Conservation (phyloP, 2,329 filamentous ascomycete species). For the Monosporascus sp. region DNA sequence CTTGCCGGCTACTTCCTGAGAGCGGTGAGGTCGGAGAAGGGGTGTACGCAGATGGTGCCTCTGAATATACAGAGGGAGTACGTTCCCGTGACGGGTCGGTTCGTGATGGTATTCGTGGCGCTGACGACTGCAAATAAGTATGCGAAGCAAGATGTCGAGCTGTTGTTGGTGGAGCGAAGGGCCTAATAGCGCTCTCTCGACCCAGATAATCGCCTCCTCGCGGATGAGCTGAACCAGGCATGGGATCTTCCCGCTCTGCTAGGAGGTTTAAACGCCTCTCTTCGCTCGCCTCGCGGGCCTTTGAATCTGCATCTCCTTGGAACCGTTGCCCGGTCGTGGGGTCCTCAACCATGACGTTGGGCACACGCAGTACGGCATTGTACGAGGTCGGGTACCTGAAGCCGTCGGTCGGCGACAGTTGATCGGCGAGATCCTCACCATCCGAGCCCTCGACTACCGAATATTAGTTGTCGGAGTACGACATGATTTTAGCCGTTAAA, state of each 20-base stretch:
- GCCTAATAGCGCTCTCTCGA: slow-evolving; percentile 9
- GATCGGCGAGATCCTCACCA: slow-evolving; percentile 27
- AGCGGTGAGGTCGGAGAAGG: slow-evolving; percentile 28
- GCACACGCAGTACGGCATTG: slow-evolving; percentile 36
- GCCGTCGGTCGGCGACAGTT: slow-evolving; percentile 47
- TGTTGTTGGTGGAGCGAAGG: slow-evolving; percentile 7
- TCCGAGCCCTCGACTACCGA: slow-evolving; percentile 30
- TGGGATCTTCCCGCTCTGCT: slow-evolving; percentile 1
- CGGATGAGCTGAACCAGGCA: slow-evolving; percentile 10
- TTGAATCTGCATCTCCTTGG: slow-evolving; percentile 31
- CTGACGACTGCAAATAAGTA: slow-evolving; percentile 22
- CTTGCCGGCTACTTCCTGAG: slow-evolving; percentile 8
- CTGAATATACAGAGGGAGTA: slow-evolving; percentile 27
- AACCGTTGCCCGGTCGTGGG: slow-evolving; percentile 34
- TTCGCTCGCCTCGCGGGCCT: slow-evolving; percentile 39
- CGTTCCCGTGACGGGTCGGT: slow-evolving; percentile 11
- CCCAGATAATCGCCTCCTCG: slow-evolving; percentile 7
- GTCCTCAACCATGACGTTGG: slow-evolving; percentile 44
- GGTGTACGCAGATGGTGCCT: slow-evolving; percentile 47
- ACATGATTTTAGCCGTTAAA: slow-evolving; percentile 32
- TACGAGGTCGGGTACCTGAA: slow-evolving; percentile 35
- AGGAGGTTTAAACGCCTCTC: slow-evolving; percentile 31
- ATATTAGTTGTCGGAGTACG: slow-evolving; percentile 45
- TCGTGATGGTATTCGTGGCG: slow-evolving; percentile 15
- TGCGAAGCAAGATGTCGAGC: slow-evolving; percentile 8